Percentiles rank a stretch among this genome's conserved stretches.
These are phyloP conservation scores for Zygoascus meyerae DNA, from an alignment of 1,139 yeast genomes.

Conservation along the genomic window DNA sequence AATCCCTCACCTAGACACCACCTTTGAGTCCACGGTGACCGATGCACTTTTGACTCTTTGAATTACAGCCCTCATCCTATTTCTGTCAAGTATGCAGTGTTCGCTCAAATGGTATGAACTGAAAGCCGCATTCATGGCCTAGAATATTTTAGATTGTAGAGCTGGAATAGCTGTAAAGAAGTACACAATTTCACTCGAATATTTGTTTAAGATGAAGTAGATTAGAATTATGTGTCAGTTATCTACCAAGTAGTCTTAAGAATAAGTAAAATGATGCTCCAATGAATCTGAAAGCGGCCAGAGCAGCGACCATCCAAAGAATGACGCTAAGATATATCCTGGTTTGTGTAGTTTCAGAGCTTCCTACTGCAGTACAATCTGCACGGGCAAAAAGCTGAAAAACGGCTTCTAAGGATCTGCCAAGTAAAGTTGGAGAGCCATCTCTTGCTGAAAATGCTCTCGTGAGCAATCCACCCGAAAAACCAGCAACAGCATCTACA, in stretches of 20 bases:
- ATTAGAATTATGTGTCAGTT: background rate
- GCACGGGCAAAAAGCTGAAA: constrained; percentile 16
- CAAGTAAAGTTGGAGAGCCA: constrained; percentile 8
- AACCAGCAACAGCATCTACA: background rate
- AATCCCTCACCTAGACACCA: constrained; percentile 57
- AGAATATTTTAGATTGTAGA: too few species aligned
- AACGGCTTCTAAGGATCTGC: constrained; percentile 9
- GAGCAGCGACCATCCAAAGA: constrained; percentile 70
- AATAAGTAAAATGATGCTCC: constrained; percentile 40
- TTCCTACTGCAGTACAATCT: constrained; percentile 25
- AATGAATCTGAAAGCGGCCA: constrained; percentile 62
- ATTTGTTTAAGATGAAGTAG: too few species aligned
- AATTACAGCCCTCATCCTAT: constrained; percentile 72
- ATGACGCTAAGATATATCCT: constrained; percentile 62
- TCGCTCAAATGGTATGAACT: too few species aligned
- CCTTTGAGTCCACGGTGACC: constrained; percentile 66
- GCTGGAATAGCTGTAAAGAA: too few species aligned
- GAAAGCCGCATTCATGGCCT: too few species aligned
- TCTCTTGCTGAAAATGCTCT: constrained; percentile 5
- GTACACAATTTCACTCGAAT: too few species aligned
- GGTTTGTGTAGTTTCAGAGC: constrained; percentile 25
- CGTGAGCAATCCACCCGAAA: constrained; percentile 2
- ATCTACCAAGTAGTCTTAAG: constrained; percentile 30
- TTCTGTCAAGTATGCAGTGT: background rate
- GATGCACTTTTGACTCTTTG: constrained; percentile 85